These are phyloP conservation scores for Primulina huaijiensis DNA, from an alignment of 257 asterid genomes.

Conservation along the genomic window DNA sequence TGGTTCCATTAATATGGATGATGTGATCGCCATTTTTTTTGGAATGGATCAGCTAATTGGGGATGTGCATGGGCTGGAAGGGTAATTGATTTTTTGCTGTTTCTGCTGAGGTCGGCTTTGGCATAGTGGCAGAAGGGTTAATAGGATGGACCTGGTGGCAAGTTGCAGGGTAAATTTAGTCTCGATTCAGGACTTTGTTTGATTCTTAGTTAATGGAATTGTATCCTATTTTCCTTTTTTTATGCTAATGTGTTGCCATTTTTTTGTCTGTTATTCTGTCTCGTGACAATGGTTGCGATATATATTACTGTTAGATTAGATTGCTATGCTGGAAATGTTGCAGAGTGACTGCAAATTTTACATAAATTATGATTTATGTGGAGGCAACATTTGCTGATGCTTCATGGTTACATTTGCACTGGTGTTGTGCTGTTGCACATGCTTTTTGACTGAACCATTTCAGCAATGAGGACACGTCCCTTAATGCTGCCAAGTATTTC, in stretches of 20 bases:
- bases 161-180: constrained; percentile 67
- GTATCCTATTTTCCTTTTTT: background rate
- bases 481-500: background rate
- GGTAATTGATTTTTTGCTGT: constrained; percentile 26
- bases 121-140: constrained; percentile 27
- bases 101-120: constrained; percentile 33
- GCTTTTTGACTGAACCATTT: background rate
- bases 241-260: background rate
- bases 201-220: constrained; percentile 8
- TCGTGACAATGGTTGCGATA: background rate
- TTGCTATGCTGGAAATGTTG: constrained; percentile 8
- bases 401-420: background rate
- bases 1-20: constrained; percentile 23
- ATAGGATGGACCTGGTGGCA: constrained; percentile 73
- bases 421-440: background rate
- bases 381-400: background rate
- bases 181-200: constrained; percentile 9
- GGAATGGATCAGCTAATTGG: constrained; percentile 38
- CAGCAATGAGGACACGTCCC: background rate
- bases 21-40: constrained; percentile 25
- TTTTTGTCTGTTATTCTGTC: constrained; percentile 8
- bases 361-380: background rate
- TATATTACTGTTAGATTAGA: constrained; percentile 11
- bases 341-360: constrained; percentile 2
- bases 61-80: constrained; percentile 32